Evolutionary conservation across 129 eudicot genomes (phyloP).

Genomic region (Chrysanthemum makinoi): DNA sequence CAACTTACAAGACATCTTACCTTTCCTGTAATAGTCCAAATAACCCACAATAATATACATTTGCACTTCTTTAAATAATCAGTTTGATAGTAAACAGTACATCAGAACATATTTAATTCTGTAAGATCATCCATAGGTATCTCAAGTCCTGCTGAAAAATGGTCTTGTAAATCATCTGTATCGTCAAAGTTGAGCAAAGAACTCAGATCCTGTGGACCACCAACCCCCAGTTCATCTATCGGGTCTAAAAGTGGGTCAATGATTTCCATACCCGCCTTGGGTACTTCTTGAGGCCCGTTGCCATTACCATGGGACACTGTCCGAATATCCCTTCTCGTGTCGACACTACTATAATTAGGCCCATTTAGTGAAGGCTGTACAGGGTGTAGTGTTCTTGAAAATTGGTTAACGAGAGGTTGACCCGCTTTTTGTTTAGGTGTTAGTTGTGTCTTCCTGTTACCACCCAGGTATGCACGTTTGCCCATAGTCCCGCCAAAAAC

Average conservation of each 20-base stretch:
- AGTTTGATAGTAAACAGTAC: not conserved
- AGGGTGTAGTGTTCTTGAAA: conserved; percentile 44
- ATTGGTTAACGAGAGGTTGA: conserved; percentile 40
- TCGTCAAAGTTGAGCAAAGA: conserved; percentile 71
- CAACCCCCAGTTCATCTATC: conserved; percentile 67
- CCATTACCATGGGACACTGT: conserved; percentile 35
- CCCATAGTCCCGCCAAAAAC: conserved; percentile 61
- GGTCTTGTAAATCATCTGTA: conserved; percentile 53
- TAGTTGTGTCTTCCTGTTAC: conserved; percentile 62
- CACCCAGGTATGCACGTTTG: conserved; percentile 59
- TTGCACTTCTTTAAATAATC: not conserved
- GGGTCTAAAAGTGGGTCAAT: conserved; percentile 55
- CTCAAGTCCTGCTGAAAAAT: conserved; percentile 66
- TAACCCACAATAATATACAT: conserved; percentile 33
- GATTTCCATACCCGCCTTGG: conserved; percentile 36
- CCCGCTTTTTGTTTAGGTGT: conserved; percentile 73
- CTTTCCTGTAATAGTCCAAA: conserved; percentile 26
- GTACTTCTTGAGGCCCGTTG: conserved; percentile 27
- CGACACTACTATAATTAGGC: conserved; percentile 15
- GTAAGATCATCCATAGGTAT: conserved; percentile 95
- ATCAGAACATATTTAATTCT: conserved; percentile 63
- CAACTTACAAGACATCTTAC: conserved; percentile 24
- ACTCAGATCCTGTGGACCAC: conserved; percentile 60
- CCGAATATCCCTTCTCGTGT: conserved; percentile 49
- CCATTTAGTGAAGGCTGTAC: conserved; percentile 44